Evolutionary conservation across 352 stramenopile genomes (phyloP).

Genomic region (Phytophthora crassamura): DNA sequence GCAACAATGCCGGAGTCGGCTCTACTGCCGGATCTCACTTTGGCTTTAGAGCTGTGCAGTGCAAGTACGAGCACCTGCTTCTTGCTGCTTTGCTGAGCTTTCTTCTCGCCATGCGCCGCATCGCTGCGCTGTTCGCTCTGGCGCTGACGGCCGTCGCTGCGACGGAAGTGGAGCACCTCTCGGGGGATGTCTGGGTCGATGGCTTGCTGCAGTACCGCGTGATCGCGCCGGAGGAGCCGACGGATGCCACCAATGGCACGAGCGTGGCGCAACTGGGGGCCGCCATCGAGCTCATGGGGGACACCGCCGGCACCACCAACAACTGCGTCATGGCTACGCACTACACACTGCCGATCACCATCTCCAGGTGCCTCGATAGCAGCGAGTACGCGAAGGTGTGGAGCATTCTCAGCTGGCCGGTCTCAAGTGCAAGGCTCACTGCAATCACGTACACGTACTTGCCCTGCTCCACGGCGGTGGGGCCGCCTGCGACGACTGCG

Average conservation of each 20-base stretch:
- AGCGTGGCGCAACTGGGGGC: neutral
- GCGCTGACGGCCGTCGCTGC: neutral
- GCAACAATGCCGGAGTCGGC: too few relatives aligned
- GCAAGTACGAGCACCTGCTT: too few relatives aligned
- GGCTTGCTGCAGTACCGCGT: constrained; percentile 2
- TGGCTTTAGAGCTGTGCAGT: too few relatives aligned
- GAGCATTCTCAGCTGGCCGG: neutral
- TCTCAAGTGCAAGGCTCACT: neutral
- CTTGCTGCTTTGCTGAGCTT: too few relatives aligned
- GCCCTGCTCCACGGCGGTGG: neutral
- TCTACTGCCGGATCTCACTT: too few relatives aligned
- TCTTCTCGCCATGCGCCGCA: neutral
- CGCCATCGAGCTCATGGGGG: neutral
- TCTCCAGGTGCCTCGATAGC: neutral
- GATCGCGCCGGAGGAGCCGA: neutral
- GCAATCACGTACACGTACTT: neutral
- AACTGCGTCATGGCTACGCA: neutral
- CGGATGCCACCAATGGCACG: neutral
- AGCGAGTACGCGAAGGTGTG: constrained; percentile 5
- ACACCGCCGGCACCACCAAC: neutral
- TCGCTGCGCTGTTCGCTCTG: neutral
- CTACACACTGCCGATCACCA: constrained; percentile 4
- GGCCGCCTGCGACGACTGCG: neutral
- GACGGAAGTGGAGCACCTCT: neutral
- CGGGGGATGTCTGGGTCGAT: constrained; percentile 6